Base-by-base conservation (phyloP, 2,329 filamentous ascomycete species). In the Cercospora sojina region DNA sequence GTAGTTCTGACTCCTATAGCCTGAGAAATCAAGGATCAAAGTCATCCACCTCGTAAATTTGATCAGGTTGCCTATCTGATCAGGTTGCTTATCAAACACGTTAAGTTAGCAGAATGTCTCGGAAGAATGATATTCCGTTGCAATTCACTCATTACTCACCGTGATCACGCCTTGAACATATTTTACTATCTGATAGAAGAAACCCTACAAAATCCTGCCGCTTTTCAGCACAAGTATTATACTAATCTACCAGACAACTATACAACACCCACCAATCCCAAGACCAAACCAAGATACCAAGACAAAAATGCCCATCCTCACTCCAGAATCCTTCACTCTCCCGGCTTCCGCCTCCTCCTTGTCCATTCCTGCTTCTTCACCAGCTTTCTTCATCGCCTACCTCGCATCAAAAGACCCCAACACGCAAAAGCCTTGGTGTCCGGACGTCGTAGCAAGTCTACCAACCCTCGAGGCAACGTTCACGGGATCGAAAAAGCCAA, bases 361-460 rank as follows among this genome's bases (percentile, higher is more conserved):
- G 20, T 8, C 47, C 7, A 51, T 51, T 23, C 47, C 47, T 1
- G 20, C 20, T 5, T n/a, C 12, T 9, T 27, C 47, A 2, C 47
- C 57, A 35, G 16, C 60, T 6, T 61, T 71, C n/a, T 71, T 71
- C 66, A 65, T 71, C 29, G 68, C 66, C 5, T 71, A 69, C 25
- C 61, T 71, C 3, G 68, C 70, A 2, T 70, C 70, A 4, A 67
- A 64, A 32, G 68, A 71, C 25, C 70, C 70, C 3, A 23, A 38
- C 2, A 71, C 70, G 2, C 51, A 59, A 3, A 58, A 61, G n/a
- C 64, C 70, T 9, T 71, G 70, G 70, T 71, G 70, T 62, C 70
- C 70, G 2, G 70, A 71, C 18, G 70, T 71, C 9, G 57, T 64
- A 18, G 70, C 68, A 5, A 59, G 68, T 20, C 55, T 71, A 5